Base-by-base conservation (phyloP, 441 rosid species). In the Hura crepitans region DNA sequence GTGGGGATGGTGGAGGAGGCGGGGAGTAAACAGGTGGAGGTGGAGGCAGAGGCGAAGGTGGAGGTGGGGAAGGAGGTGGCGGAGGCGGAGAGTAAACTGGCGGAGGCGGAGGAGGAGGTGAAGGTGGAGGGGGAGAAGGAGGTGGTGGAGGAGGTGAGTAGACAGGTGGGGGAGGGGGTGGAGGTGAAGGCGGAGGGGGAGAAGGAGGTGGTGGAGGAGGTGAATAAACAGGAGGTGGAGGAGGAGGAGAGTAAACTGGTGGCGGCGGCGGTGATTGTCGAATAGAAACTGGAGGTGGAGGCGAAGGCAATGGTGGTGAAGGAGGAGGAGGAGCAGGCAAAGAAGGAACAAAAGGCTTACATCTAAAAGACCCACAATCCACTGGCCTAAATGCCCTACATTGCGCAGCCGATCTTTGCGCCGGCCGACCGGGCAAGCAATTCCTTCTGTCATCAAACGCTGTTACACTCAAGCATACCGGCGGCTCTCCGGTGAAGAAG, bases 401-500 rank as follows among this genome's bases (percentile, higher is more conserved):
- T 75, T 85, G 86, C 9, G 74, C 65, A 2, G 88, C 63, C 22
- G 91, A 83, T 46, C 90, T 79, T 77, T 93, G 98, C 49, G 63
- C 71, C 27, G 95, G 96, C 71, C 98, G 79, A 0, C 22, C 68
- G 11, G 91, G 86, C 82, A 93, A 81, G 75, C 98, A 93, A 69
- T 93, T 93, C 64, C 82, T 81, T 75, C 77, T 66, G 47, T 93
- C 98, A 70, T 86, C 83, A 62, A 87, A 87, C 2, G 56, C 84
- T 28, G 75, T 73, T 58, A 89, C 61, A 6, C 79, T 50, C 79
- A 89, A 81, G 80, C 98, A 91, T 18, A 71, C 82, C 0, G 97
- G 97, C 13, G 95, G 82, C 72, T 89, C 97, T 5, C 95, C 95
- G 0, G 86, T 88, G 83, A 94, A 94, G 89, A 79, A 93, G 57